Base-by-base conservation (phyloP, 2,329 filamentous ascomycete species). In the Fusarium domesticum region DNA sequence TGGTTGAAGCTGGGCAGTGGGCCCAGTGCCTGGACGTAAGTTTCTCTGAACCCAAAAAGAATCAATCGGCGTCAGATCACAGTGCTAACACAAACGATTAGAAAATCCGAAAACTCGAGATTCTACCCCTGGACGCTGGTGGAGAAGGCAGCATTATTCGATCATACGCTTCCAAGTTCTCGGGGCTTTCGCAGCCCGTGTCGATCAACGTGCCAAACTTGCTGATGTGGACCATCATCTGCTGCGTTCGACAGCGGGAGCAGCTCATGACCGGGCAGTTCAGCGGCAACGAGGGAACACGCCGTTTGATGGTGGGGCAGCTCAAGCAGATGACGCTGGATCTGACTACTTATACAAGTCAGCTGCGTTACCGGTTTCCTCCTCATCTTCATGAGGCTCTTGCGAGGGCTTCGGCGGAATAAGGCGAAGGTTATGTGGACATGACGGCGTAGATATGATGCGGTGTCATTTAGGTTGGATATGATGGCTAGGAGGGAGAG, bases 151-250 rank as follows among this genome's bases (percentile, higher is more conserved):
- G 82, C 58, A 78, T 76, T 37, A 92, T 98, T 68, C 88, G 93
- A 51, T 78, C 78, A 53, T 84, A 84, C 48, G 90, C 92, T 1
- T 83, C 88, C 58, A 85, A 84, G 50, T 97, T 98, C 70, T 80
- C 88, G 14, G 76, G 78, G 2, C 78, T 95, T 32, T 81, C 89
- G 4, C 82, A 89, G 55, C 81, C 90, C 6, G 87, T 98, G 32
- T 85, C 91, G 3, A 84, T 89, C 64, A 95, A 93, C 61, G 84
- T 96, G 58, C 92, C 92, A 15, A 89, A 92, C 66, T 76, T 97
- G 50, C 78, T 98, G 51, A 85, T 96, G 72, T 97, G 93, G 93
- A 89, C 89, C 38, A 89, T 98, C 55, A 79, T 85, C 33, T 90
- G 87, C 70, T 95, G 91, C 68, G 84, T 85, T 38, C 80, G 83